phyloP scores from a whole-genome alignment of 2,329 filamentous ascomycete genomes.

The Parafenestella ontariensis region DNA sequence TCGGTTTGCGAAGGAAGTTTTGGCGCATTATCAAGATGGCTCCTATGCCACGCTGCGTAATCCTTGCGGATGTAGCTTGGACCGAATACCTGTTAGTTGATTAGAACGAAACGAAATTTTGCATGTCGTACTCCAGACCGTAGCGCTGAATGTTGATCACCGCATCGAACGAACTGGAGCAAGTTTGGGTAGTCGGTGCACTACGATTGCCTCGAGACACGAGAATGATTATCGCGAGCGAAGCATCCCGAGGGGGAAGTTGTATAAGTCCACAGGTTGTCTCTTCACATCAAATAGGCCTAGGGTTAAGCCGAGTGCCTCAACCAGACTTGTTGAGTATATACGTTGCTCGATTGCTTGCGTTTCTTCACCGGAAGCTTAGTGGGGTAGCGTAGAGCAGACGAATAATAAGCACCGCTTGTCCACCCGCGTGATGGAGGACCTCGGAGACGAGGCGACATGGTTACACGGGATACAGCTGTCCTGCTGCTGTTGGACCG shows the following conservation, averaged over 20 bases:
- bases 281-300: conserved; percentile 4
- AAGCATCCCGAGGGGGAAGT: conserved; percentile 7
- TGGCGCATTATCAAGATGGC: neutral
- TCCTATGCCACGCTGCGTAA: neutral
- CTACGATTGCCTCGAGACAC: conserved; percentile 4
- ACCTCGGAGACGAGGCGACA: conserved; percentile 27
- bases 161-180: conserved; percentile 13
- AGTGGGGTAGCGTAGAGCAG: conserved; percentile 22
- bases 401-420: conserved; percentile 26
- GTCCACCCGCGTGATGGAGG: conserved; percentile 31
- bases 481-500: conserved; percentile 41
- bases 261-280: conserved; percentile 4
- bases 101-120: conserved; percentile 2
- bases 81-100: conserved; percentile 3
- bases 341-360: conserved; percentile 20
- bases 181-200: conserved; percentile 1
- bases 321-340: conserved; percentile 10
- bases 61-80: neutral
- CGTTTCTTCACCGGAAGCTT: conserved; percentile 37
- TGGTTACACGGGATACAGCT: conserved; percentile 45
- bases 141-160: conserved; percentile 11
- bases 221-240: conserved; percentile 18
- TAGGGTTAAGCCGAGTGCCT: conserved; percentile 7
- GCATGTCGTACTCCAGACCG: conserved; percentile 4
- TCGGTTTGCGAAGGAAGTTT: conserved; percentile 1